Conservation (phyloP, 352 stramenopile genomes). For the Phytophthora ramorum region DNA sequence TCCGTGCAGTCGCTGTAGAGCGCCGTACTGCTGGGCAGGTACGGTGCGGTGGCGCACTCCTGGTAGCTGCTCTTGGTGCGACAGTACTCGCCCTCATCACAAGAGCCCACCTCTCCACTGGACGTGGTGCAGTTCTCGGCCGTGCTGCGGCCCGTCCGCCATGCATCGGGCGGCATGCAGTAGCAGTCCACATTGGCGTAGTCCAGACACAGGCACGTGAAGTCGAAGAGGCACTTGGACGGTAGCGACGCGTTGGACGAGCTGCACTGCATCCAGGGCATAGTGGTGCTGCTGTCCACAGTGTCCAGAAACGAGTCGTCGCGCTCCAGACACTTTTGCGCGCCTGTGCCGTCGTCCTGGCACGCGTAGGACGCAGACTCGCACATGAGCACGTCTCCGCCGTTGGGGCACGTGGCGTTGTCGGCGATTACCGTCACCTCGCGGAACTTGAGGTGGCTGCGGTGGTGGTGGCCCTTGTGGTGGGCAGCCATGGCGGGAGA, state of each 20-base stretch:
- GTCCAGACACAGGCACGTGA: slow-evolving; percentile 56
- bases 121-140: slow-evolving; percentile 48
- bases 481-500: slow-evolving; percentile 10
- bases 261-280: slow-evolving; percentile 51
- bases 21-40: slow-evolving; percentile 44
- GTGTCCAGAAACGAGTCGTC: slow-evolving; percentile 51
- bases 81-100: slow-evolving; percentile 63
- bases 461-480: slow-evolving; percentile 34
- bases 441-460: slow-evolving; percentile 53
- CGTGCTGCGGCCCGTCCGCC: slow-evolving; percentile 39
- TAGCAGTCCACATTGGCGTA: slow-evolving; percentile 51
- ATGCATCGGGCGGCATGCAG: slow-evolving; percentile 57
- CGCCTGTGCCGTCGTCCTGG: slow-evolving; percentile 44
- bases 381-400: slow-evolving; percentile 52
- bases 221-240: slow-evolving; percentile 60
- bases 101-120: slow-evolving; percentile 34
- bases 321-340: slow-evolving; percentile 45
- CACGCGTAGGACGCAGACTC: slow-evolving; percentile 49
- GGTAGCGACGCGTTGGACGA: slow-evolving; percentile 37
- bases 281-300: slow-evolving; percentile 45
- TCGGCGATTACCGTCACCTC: slow-evolving; percentile 51
- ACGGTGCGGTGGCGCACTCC: slow-evolving; percentile 54
- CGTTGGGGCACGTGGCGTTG: slow-evolving; percentile 53
- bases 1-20: slow-evolving; percentile 56
- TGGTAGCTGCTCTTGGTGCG: slow-evolving; percentile 57